Evolutionary conservation across 305 asterid species (phyloP), one percentile per base, ranked within the genome.

Genomic region (Solanum hybrid): DNA sequence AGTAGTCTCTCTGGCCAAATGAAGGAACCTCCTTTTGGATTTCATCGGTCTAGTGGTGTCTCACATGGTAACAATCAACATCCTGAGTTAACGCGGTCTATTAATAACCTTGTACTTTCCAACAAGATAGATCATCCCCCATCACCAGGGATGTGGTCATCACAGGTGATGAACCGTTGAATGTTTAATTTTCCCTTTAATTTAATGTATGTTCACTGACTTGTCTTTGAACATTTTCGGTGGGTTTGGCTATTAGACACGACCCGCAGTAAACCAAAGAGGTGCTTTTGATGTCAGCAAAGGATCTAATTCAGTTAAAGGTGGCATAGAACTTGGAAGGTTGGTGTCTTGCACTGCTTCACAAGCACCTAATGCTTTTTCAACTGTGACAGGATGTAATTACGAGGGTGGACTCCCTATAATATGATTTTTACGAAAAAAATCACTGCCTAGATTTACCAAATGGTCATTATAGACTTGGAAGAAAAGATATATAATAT

Each of bases 261-360:
- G 66, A 38, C 85, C 92, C n/a, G 92, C 91, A 82, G 89, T 75
- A 76, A 91, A 89, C 87, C 92, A 90, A 87, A 92, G 91, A 88
- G 90, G 88, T 89, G 79, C 26, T 16, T 77, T 88, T 85, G 91
- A 92, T 86, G 79, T 32, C 72, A 82, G 92, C 80, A 86, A 92
- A 89, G 93, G 94, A 84, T 92, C 90, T 78, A 89, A 91, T 88
- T 88, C 96, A 73, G 89, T 89, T 87, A 92, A 92, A 89, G 93
- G 92, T 86, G 95, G 90, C 79, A 90, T 87, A 20, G 95, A 92
- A 90, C 91, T 90, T 89, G 94, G 94, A 92, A 94, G 97, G 98
- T 96, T 89, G 42, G 94, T 88, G 76, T 40, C 77, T 75, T 46
- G 34, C 87, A 46, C 75, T 82, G 60, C 73, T 82, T 82, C 40